Evolutionary conservation across 2,329 filamentous ascomycete genomes (phyloP).

Genomic region (Fusarium circinatum): DNA sequence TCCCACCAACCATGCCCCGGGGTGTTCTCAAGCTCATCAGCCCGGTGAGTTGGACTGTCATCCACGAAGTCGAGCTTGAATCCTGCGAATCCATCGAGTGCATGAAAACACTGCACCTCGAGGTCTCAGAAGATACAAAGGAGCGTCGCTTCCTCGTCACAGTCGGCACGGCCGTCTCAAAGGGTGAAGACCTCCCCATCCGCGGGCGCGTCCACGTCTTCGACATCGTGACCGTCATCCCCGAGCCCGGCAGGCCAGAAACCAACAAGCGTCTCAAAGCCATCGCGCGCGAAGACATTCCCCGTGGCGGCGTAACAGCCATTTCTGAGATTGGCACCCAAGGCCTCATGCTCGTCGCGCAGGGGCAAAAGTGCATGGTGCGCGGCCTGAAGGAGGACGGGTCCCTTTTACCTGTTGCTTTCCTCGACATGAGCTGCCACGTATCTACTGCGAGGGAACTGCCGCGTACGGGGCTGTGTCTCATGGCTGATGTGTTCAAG

Average conservation of each 20-base stretch:
- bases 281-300: slow-evolving; percentile 87
- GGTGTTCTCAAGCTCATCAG: slow-evolving; percentile 83
- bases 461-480: slow-evolving; percentile 82
- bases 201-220: slow-evolving; percentile 89
- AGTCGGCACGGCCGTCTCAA: slow-evolving; percentile 85
- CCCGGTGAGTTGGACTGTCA: slow-evolving; percentile 78
- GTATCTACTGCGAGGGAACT: slow-evolving; percentile 88
- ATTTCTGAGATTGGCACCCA: slow-evolving; percentile 86
- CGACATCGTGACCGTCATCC: slow-evolving; percentile 90
- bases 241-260: slow-evolving; percentile 85
- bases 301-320: slow-evolving; percentile 90
- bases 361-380: slow-evolving; percentile 98
- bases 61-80: slow-evolving; percentile 80
- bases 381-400: slow-evolving; percentile 95
- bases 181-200: slow-evolving; percentile 89
- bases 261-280: slow-evolving; percentile 88
- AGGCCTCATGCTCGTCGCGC: slow-evolving; percentile 87
- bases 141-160: slow-evolving; percentile 84
- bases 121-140: slow-evolving; percentile 90
- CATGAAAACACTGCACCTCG: slow-evolving; percentile 84
- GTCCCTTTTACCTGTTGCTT: slow-evolving; percentile 90
- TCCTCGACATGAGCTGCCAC: slow-evolving; percentile 97
- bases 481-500: slow-evolving; percentile 91
- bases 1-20: slow-evolving; percentile 75
- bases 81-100: slow-evolving; percentile 81